Base-by-base conservation (phyloP, 495 filamentous ascomycete genomes). In the Immersiella caudata region DNA sequence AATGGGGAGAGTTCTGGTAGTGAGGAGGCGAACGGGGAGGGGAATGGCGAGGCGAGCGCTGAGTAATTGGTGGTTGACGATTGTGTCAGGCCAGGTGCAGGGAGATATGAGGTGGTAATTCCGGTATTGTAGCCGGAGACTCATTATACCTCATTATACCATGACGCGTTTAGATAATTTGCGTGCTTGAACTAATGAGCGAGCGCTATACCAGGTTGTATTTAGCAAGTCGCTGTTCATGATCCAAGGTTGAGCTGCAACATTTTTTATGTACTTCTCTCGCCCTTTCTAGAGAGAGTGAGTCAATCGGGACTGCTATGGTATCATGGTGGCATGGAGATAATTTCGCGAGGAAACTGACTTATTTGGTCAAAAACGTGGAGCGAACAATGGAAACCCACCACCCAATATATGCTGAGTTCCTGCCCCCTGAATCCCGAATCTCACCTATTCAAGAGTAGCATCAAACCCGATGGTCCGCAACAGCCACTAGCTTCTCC, bases 1-100 rank as follows among this genome's bases (percentile, higher is more conserved):
- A 33, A 33, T 33, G 63, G 63, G n/a, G 54, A 21, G n/a, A 63
- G 24, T 12, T 24, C 35, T 20, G 21, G 51, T n/a, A 57, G 46
- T 22, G 63, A 29, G 21, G 63, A 57, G 20, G 52, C 20, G 9
- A 49, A 62, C 22, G 29, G 22, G 18, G 14, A 27, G 55, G 55
- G 14, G 33, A 46, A 46, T 46, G 40, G 29, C 8, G 29, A 14
- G 40, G 40, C 40, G 2, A 46, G 16, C 16, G 11, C 11, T 12
- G 40, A 46, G 16, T 12, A 46, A n/a, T n/a, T n/a, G n/a, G 40
- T 14, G 40, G 40, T 46, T n/a, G n/a, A n/a, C n/a, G n/a, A 18
- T 6, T 46, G 9, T 2, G 14, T 14, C 11, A 14, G 16, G 5
- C 2, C 40, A 6, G 11, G 9, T 46, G 6, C 14, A 12, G 40